A percentile compares a stretch with the other conserved stretches of the same genome.
These are phyloP conservation scores for Crithidia sp. DNA, from an alignment of 208 protist genomes.

Conservation along the genomic window DNA sequence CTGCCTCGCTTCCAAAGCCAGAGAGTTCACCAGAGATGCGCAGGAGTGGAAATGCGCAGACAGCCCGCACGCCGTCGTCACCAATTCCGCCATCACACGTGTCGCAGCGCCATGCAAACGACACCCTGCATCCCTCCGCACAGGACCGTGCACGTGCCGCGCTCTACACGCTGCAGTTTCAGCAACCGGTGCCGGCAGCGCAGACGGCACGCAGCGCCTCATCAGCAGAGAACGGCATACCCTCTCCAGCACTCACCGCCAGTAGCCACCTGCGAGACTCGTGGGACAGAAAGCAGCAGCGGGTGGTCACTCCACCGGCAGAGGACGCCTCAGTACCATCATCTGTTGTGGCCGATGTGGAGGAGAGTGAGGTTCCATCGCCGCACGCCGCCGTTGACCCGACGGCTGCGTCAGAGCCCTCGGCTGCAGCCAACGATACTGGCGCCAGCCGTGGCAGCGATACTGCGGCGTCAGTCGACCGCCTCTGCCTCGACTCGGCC, in stretches of 20 bases:
- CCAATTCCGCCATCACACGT: background rate
- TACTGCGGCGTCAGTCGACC: slow-evolving; percentile 13
- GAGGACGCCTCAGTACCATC: no score
- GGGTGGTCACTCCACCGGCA: no score
- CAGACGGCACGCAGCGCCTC: background rate
- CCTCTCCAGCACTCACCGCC: no score
- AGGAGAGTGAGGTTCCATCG: no score
- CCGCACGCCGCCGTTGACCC: no score
- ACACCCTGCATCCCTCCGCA: background rate
- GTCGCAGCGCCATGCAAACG: background rate
- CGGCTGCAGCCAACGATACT: no score
- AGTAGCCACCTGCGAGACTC: no score
- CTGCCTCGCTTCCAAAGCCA: background rate
- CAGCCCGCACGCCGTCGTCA: background rate
- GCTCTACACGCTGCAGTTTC: slow-evolving; percentile 48
- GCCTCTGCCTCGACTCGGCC: slow-evolving; percentile 14
- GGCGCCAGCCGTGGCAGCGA: slow-evolving; percentile 4
- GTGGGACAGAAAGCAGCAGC: no score
- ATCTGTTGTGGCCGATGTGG: no score
- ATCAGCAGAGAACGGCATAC: no score
- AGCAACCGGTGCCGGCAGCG: background rate
- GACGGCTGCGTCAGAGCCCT: background rate
- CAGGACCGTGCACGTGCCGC: slow-evolving; percentile 37
- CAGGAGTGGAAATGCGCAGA: background rate
- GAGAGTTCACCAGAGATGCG: background rate